Evolutionary conservation across 371 early-diverging fungal genomes (phyloP).

Genomic region (Circinella minor): DNA sequence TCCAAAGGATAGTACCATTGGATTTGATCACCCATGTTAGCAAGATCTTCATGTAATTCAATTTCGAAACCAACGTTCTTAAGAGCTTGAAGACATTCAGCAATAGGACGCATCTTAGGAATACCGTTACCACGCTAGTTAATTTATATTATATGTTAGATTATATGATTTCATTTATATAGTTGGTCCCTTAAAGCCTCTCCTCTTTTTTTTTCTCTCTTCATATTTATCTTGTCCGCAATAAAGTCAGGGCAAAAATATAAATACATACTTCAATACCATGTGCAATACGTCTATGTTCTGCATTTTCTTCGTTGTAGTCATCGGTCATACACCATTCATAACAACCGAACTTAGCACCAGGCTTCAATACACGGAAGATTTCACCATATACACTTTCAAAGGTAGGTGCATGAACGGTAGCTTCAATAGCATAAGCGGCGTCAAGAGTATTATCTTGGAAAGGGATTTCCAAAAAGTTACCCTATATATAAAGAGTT

Average conservation of each 20-base stretch:
- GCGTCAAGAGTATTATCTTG: constrained; percentile 83
- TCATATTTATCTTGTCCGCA: neutral
- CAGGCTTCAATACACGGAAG: constrained; percentile 91
- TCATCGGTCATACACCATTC: constrained; percentile 92
- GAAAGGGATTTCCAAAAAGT: constrained; percentile 93
- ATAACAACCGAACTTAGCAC: constrained; percentile 87
- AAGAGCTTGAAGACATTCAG: constrained; percentile 74
- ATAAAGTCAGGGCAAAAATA: too few species aligned
- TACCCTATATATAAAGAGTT: constrained; percentile 59
- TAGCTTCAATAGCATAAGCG: constrained; percentile 93
- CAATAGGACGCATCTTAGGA: constrained; percentile 78
- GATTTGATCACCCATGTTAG: constrained; percentile 64
- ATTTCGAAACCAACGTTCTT: constrained; percentile 88
- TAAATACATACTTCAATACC: constrained; percentile 69
- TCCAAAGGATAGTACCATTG: constrained; percentile 88
- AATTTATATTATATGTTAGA: too few species aligned
- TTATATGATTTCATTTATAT: too few species aligned
- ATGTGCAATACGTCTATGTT: constrained; percentile 76
- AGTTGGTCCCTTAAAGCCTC: too few species aligned
- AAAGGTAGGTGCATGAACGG: constrained; percentile 84
- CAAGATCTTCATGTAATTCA: constrained; percentile 70
- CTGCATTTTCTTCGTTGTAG: constrained; percentile 76
- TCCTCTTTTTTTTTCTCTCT: neutral
- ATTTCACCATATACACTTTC: constrained; percentile 88
- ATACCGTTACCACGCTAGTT: constrained; percentile 75